Base-by-base conservation (phyloP, 371 early-diverging fungal species). In the Umbelopsis sp. region DNA sequence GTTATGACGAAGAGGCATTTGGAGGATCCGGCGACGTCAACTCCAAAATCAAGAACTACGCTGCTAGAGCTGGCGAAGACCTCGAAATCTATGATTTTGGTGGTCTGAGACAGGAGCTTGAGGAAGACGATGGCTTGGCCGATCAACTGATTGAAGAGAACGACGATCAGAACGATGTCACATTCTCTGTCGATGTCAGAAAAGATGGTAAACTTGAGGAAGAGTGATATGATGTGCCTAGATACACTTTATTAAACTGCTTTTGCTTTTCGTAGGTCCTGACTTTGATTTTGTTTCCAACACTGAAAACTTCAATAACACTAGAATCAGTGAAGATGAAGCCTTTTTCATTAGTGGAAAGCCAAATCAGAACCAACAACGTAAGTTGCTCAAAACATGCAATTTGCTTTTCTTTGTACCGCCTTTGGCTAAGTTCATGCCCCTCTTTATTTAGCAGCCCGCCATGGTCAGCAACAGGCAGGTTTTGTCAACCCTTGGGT, bases 121-220 rank as follows among this genome's bases (percentile, higher is more conserved):
- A 83, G 25, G 66, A 78, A 10, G 79, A 82, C 46, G 82, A 83
- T 50, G 76, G 78, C 25, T 70, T 86, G 37, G 86, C 81, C 67
- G 82, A 83, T 70, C 79, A 86, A 66, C 80, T 94, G 16, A 86
- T 89, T 32, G 94, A 93, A 68, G 91, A 88, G 70, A 84, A 88
- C 52, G 94, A 93, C 73, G 90, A 88, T 65, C 81, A 89, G 63
- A 95, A 96, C 71, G 92, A 91, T 72, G 91, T 94, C 73, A 96
- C 97, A 0, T 95, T 96, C 86, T 94, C 92, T 63, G 32, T 25
- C 7, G 18, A 35, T 51, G 37, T 41, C 41, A 53, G 41, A 20
- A 32, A 53, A 67, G 29, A 35, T 45, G 51, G 25, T 63, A 51
- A 20, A 4, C 29, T 29, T 29, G 29, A 29, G 14, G 18, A 16